Base-by-base conservation (phyloP, 495 filamentous ascomycete genomes). In the Sordaria brevicollis region DNA sequence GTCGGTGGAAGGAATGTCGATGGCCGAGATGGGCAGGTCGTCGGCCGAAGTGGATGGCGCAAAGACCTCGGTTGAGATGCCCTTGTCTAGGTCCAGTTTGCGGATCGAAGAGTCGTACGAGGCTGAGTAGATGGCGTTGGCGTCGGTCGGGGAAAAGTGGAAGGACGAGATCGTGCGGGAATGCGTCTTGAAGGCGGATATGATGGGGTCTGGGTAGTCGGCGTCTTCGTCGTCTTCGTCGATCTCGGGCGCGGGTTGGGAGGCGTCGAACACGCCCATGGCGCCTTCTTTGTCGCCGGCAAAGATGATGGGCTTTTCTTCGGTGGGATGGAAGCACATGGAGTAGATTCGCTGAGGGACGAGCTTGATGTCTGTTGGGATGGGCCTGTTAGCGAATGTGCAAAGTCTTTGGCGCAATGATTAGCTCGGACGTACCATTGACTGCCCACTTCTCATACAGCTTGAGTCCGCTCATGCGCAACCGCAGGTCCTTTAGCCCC, bases 21-120 rank as follows among this genome's bases (percentile, higher is more conserved):
- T 84, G 36, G 90, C 89, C 15, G 92, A 94, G 43, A 98, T 86
- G 1, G 92, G 90, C 37, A 91, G 82, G 71, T 96, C 94, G 4
- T 88, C 86, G 34, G 85, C 83, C 4, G 85, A 82, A 67, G 90
- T 89, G 5, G 83, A 77, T 0, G 92, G 93, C 0, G 90, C 91
- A 77, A 91, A 97, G 11, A 93, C 83, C 74, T 97, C 91, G 0
- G 89, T 85, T 0, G 92, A 91, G 13, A 91, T 83, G 13, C 90
- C 91, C 74, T 92, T 92, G 57, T 89, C 86, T 0, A 99, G 82
- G 76, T 98, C 93, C 62, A 98, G 83, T 70, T 91, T 92, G 3
- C 96, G 90, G 74, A 99, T 91, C 1, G 92, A 93, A 54, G 92
- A 94, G 81, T 99, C 95, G 76, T 98, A 98, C n/a, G 93, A 97